Conservation (phyloP, 1,139 yeast genomes). For the Suhomyces wounanorum region DNA sequence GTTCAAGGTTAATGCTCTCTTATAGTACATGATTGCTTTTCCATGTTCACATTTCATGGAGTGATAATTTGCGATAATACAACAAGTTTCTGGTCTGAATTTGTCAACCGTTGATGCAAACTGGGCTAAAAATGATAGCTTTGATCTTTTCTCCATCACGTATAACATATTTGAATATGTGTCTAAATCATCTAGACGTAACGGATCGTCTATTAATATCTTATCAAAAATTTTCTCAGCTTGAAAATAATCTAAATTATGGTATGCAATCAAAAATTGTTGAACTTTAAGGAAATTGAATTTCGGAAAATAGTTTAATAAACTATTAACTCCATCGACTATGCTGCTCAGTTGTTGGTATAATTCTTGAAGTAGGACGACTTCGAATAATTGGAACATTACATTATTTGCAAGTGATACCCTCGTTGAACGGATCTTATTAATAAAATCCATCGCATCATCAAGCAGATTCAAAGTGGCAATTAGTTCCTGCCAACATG, state of each 20-base stretch:
- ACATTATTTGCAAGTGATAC: slow-evolving; percentile 30
- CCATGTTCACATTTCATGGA: slow-evolving; percentile 93
- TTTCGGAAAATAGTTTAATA: slow-evolving; percentile 61
- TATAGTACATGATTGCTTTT: slow-evolving; percentile 89
- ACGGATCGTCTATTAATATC: slow-evolving; percentile 75
- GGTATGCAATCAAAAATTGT: slow-evolving; percentile 77
- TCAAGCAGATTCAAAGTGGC: slow-evolving; percentile 65
- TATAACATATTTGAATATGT: slow-evolving; percentile 89
- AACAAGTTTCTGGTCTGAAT: slow-evolving; percentile 92
- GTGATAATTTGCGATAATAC: slow-evolving; percentile 91
- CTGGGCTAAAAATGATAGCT: slow-evolving; percentile 85
- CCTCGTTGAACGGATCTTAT: slow-evolving; percentile 34
- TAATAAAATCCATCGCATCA: slow-evolving; percentile 55
- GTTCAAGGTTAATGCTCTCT: slow-evolving; percentile 82
- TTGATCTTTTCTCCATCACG: slow-evolving; percentile 87
- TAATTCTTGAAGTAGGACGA: slow-evolving; percentile 76
- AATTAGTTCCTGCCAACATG: slow-evolving; percentile 86
- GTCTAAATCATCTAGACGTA: slow-evolving; percentile 86
- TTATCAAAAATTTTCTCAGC: slow-evolving; percentile 82
- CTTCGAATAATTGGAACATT: slow-evolving; percentile 70
- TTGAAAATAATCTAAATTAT: slow-evolving; percentile 73
- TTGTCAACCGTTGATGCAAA: slow-evolving; percentile 80
- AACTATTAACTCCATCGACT: slow-evolving; percentile 47
- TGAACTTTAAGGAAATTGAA: slow-evolving; percentile 78
- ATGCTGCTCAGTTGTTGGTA: slow-evolving; percentile 64